phyloP scores from a whole-genome alignment of 345 rosid species.

The Eucalyptus paniculata region DNA sequence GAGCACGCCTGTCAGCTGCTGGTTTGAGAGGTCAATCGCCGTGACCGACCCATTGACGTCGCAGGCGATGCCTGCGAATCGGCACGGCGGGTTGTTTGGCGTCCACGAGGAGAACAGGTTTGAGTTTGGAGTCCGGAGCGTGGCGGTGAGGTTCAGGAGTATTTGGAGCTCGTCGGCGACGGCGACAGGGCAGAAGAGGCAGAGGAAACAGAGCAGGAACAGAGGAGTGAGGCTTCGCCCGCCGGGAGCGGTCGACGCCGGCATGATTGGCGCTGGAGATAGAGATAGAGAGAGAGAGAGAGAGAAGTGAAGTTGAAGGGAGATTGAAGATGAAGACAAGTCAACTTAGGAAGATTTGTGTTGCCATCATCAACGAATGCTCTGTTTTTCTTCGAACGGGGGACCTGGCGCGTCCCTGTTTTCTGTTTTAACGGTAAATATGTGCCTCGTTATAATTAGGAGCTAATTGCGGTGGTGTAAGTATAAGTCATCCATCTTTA shows the following conservation, averaged over 20 bases:
- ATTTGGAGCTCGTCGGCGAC: conserved; percentile 48
- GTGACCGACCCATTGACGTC: conserved; percentile 21
- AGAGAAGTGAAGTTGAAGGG: neutral
- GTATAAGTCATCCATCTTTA: neutral
- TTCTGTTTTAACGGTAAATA: neutral
- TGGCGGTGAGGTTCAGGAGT: conserved; percentile 32
- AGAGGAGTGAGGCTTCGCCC: neutral
- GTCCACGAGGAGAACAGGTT: conserved; percentile 42
- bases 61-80: conserved; percentile 61
- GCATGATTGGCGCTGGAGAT: neutral
- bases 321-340: neutral
- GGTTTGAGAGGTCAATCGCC: conserved; percentile 58
- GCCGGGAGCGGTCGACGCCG: neutral
- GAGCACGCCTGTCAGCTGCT: conserved; percentile 24
- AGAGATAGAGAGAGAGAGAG: neutral
- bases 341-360: neutral
- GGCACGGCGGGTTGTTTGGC: conserved; percentile 11
- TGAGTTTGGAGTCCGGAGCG: conserved; percentile 12
- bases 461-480: neutral
- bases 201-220: conserved; percentile 10
- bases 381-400: neutral
- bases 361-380: neutral
- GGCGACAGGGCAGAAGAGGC: neutral
- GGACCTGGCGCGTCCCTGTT: neutral
- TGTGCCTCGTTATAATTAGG: neutral